Conservation (phyloP, 2,329 filamentous ascomycete genomes). For the Blumeriella jaapii region DNA sequence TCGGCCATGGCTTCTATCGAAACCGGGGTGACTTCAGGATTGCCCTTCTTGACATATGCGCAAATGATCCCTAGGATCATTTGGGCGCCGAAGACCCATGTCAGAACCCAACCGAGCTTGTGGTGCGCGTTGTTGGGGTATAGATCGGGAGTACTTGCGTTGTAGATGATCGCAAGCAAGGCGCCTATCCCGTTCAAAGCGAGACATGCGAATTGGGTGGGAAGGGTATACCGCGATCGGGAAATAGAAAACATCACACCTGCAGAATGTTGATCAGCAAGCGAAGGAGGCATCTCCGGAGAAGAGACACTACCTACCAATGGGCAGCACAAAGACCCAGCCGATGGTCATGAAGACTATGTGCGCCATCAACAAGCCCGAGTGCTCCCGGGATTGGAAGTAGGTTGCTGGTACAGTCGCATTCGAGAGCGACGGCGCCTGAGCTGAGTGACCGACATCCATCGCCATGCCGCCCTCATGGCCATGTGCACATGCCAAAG, state of each 20-base stretch:
- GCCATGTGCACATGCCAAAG: too few relatives aligned
- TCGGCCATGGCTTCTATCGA: slow-evolving; percentile 43
- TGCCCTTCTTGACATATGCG: slow-evolving; percentile 16
- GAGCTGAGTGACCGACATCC: too few relatives aligned
- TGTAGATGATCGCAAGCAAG: slow-evolving; percentile 59
- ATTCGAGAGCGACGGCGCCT: slow-evolving; percentile 6
- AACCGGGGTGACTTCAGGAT: slow-evolving; percentile 52
- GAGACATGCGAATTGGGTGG: slow-evolving; percentile 57
- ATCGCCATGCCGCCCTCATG: slow-evolving; percentile 20
- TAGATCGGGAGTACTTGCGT: slow-evolving; percentile 69
- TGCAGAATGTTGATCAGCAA: slow-evolving; percentile 9
- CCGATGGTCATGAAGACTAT: slow-evolving; percentile 55
- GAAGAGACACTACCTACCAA: slow-evolving; percentile 39
- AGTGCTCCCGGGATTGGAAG: slow-evolving; percentile 31
- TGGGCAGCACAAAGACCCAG: slow-evolving; percentile 59
- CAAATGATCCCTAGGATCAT: slow-evolving; percentile 40
- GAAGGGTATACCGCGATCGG: slow-evolving; percentile 61
- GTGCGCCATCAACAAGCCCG: slow-evolving; percentile 39
- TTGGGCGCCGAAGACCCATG: slow-evolving; percentile 60
- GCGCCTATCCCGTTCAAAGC: slow-evolving; percentile 52
- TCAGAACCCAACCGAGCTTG: slow-evolving; percentile 76
- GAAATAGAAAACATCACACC: slow-evolving; percentile 73
- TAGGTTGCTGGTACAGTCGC: slow-evolving; percentile 28
- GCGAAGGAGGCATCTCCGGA: background rate
- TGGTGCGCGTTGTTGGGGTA: slow-evolving; percentile 84